phyloP scores from a whole-genome alignment of 108 stramenopile species.

The Fistulifera pelliculosa region DNA sequence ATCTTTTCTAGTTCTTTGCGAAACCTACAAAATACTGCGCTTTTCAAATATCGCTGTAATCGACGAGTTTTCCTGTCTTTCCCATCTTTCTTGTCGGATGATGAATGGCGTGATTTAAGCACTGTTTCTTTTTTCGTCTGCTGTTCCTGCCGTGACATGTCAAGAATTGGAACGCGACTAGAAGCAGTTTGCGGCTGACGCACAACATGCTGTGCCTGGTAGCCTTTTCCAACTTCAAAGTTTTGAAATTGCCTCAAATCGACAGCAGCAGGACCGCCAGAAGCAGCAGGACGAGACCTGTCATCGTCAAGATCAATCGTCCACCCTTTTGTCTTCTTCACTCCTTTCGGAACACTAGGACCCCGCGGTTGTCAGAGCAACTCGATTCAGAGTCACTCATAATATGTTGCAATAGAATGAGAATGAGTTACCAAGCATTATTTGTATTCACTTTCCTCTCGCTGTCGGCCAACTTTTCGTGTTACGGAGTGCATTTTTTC shows the following conservation, averaged over 20 bases:
- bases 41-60: slow-evolving; percentile 30
- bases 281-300: too few relatives aligned
- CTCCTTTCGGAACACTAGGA: too few relatives aligned
- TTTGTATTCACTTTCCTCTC: too few relatives aligned
- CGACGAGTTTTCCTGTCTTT: slow-evolving; percentile 16
- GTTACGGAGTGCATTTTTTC: too few relatives aligned
- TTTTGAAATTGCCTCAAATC: slow-evolving; percentile 75
- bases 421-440: too few relatives aligned
- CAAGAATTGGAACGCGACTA: slow-evolving; percentile 13
- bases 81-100: slow-evolving; percentile 2
- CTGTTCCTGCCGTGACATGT: slow-evolving; percentile 23
- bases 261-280: slow-evolving; percentile 29
- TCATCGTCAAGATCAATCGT: too few relatives aligned
- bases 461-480: too few relatives aligned
- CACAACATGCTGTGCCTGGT: slow-evolving; percentile 77
- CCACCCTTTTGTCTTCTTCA: too few relatives aligned
- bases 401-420: too few relatives aligned
- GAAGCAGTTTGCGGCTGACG: slow-evolving; percentile 36
- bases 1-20: slow-evolving; percentile 66
- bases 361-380: too few relatives aligned
- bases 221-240: slow-evolving; percentile 66
- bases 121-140: not conserved
- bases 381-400: too few relatives aligned
- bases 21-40: slow-evolving; percentile 52
- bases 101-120: too few relatives aligned